Conservation (phyloP, 2,329 filamentous ascomycete genomes). For the Scedosporium boydii region DNA sequence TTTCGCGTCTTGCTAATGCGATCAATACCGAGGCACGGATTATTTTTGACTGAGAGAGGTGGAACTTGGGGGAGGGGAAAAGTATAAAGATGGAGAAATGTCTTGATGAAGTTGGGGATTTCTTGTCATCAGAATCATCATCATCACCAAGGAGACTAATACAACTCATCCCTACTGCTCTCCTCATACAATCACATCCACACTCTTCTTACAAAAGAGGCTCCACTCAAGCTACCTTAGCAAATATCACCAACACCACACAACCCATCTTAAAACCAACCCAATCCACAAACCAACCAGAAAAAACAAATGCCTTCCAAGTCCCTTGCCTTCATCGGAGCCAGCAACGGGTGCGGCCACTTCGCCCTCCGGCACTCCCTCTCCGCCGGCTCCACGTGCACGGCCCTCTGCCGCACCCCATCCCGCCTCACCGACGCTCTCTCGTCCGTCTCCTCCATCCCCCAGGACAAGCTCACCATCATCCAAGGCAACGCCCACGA, state of each 20-base stretch:
- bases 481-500: conserved; percentile 38
- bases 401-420: conserved; percentile 40
- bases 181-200: not conserved
- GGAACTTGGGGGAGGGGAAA: not conserved
- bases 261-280: not conserved
- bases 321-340: conserved; percentile 42
- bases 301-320: conserved; percentile 10
- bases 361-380: conserved; percentile 35
- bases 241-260: not conserved
- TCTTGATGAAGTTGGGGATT: not conserved
- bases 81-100: not conserved
- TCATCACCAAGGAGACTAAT: not conserved
- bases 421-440: conserved; percentile 33
- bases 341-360: conserved; percentile 39
- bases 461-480: conserved; percentile 27
- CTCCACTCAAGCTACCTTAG: not conserved
- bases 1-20: not conserved
- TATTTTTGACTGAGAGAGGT: not conserved
- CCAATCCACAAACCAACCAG: no score
- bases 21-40: not conserved
- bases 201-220: no score
- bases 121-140: not conserved
- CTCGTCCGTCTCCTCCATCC: conserved; percentile 14
- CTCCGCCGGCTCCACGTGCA: conserved; percentile 33
- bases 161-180: not conserved